These are phyloP conservation scores for Zoysia matrella DNA, from an alignment of 202 grass and related monocot species.

Conservation along the genomic window DNA sequence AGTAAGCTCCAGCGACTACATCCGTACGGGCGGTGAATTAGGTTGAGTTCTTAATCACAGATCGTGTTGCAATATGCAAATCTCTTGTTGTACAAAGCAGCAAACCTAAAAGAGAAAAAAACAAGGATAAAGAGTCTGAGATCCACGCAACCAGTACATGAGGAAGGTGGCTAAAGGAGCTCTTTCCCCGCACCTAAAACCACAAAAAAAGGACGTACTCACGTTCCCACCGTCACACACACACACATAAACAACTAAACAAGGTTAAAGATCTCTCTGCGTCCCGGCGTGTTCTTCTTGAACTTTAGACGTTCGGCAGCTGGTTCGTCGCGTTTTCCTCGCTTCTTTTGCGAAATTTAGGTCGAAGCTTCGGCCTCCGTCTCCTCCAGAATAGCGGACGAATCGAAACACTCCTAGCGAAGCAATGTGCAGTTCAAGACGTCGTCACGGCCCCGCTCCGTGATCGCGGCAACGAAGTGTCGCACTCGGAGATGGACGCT, in stretches of 20 bases:
- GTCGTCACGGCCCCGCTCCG: slow-evolving; percentile 44
- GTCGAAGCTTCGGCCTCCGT: slow-evolving; percentile 24
- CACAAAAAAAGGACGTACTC: background rate
- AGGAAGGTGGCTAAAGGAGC: slow-evolving; percentile 53
- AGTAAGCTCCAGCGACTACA: background rate
- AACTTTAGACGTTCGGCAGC: slow-evolving; percentile 19
- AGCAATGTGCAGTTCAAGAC: background rate
- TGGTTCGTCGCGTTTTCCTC: slow-evolving; percentile 21
- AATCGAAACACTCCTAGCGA: background rate
- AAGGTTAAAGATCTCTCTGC: slow-evolving; percentile 9
- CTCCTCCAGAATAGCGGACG: background rate
- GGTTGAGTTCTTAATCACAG: slow-evolving; percentile 38
- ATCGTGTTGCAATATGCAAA: slow-evolving; percentile 14
- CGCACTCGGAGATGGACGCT: slow-evolving; percentile 56
- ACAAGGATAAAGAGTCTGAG: slow-evolving; percentile 3
- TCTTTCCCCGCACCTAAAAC: slow-evolving; percentile 60
- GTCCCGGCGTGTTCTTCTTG: slow-evolving; percentile 27
- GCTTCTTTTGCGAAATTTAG: slow-evolving; percentile 26
- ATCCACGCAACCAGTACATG: slow-evolving; percentile 47
- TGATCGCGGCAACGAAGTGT: slow-evolving; percentile 54
- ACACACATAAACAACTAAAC: background rate
- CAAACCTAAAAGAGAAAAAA: background rate
- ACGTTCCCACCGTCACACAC: background rate
- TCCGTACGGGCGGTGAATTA: no score
- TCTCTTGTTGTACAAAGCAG: slow-evolving; percentile 13